Evolutionary conservation across 495 filamentous ascomycete genomes (phyloP), one percentile per base, ranked within the genome.

Genomic region (Penicillium arizonense): DNA sequence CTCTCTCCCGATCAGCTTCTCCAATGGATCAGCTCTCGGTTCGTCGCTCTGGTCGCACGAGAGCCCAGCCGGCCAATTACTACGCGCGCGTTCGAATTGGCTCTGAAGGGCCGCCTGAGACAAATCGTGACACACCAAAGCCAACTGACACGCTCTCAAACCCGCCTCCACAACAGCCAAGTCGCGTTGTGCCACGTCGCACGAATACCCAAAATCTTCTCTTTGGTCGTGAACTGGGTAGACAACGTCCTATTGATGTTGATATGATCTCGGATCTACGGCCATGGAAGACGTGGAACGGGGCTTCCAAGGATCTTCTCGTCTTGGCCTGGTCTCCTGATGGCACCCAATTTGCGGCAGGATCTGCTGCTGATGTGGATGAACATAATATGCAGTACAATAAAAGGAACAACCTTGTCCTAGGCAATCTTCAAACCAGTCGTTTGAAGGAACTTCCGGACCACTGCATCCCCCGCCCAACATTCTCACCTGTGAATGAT

Each of bases 321-420:
- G 61, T 67, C 24, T 57, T 77, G 36, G 70, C 72, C 7, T 83
- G 79, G 79, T 75, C 71, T 20, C 70, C 76, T 12, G 68, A 80
- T 62, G 77, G 77, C 1, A 71, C 64, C 0, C 67, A 50, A 28
- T 82, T 80, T 50, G 78, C 72, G 18, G 72, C 75, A 13, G 91
- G 91, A 2, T 87, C 89, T 2, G 84, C 86, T 3, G 85, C 88
- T 24, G 82, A 89, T 50, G 83, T 82, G 1, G 90, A 96, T 61
- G 65, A 79, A 1, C 79, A 86, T 47, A 90, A 88, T 52, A 87
- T 91, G 72, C 85, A 90, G 47, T 96, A 96, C 68, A 96, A 96
- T 58, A 80, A 86, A 41, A 78, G 79, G 0, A 86, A 87, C 20
- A 96, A 96, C 63, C 73, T 96, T 4, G 53, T 91, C 4, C 61